Conservation (phyloP, 345 rosid species). For the Citrus hindsii region DNA sequence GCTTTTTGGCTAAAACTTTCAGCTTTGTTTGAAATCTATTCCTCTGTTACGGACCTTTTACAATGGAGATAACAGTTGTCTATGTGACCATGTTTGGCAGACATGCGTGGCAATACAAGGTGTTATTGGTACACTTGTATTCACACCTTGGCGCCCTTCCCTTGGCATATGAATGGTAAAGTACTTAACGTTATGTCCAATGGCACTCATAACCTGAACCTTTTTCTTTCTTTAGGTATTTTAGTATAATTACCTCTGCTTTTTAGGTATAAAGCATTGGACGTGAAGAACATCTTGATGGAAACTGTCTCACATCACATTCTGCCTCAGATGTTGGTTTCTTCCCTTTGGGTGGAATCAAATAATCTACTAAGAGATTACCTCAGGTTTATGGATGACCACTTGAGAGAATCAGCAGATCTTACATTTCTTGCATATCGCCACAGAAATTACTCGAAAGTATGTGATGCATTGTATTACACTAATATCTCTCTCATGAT, state of each 20-base stretch:
- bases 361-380: slow-evolving; percentile 77
- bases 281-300: slow-evolving; percentile 93
- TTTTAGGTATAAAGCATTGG: slow-evolving; percentile 87
- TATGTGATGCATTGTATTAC: slow-evolving; percentile 26
- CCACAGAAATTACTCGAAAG: slow-evolving; percentile 95
- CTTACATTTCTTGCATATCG: slow-evolving; percentile 97
- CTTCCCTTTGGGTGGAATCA: slow-evolving; percentile 80
- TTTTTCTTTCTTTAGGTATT: slow-evolving; percentile 10
- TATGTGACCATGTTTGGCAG: slow-evolving; percentile 45
- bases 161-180: slow-evolving; percentile 80
- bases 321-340: slow-evolving; percentile 73
- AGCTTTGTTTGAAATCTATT: background rate
- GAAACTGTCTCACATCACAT: slow-evolving; percentile 91
- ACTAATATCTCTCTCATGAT: background rate
- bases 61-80: slow-evolving; percentile 18
- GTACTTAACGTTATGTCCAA: background rate
- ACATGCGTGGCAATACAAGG: slow-evolving; percentile 85
- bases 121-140: slow-evolving; percentile 82
- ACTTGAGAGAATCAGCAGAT: slow-evolving; percentile 94
- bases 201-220: background rate
- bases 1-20: background rate
- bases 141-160: slow-evolving; percentile 74
- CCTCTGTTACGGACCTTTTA: background rate
- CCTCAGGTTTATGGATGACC: slow-evolving; percentile 96
- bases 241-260: slow-evolving; percentile 4